phyloP scores from a whole-genome alignment of 352 stramenopile species.

The Phytophthora meadii region DNA sequence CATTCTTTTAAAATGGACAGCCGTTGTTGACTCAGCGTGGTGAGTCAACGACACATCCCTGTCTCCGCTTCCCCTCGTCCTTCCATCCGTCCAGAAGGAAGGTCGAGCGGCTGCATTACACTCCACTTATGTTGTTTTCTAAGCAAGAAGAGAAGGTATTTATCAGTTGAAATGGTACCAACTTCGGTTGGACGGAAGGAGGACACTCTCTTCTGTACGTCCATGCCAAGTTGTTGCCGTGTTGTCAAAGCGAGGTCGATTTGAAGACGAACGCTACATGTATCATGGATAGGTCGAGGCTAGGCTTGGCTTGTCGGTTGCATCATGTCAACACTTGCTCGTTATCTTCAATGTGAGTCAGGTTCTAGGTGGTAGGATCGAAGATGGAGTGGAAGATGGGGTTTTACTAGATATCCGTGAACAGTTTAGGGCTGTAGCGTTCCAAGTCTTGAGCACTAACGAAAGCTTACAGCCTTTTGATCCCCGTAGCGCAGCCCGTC shows the following conservation, averaged over 20 bases:
- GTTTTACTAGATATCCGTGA: conserved; percentile 20
- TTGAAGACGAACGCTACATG: background rate
- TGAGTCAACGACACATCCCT: conserved; percentile 31
- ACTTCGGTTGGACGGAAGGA: conserved; percentile 1
- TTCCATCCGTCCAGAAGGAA: conserved; percentile 16
- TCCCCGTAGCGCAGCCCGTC: background rate
- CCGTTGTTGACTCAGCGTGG: conserved; percentile 27
- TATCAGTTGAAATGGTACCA: background rate
- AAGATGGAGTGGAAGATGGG: conserved; percentile 29
- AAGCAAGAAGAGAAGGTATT: conserved; percentile 6
- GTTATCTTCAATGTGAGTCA: conserved; percentile 28
- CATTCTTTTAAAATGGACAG: conserved; percentile 6
- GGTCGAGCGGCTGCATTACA: background rate
- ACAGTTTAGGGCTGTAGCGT: conserved; percentile 10
- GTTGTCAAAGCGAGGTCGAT: conserved; percentile 16
- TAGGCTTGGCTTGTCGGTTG: conserved; percentile 13
- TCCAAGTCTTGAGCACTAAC: conserved; percentile 2
- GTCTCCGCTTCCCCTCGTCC: conserved; percentile 11
- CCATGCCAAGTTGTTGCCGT: conserved; percentile 11
- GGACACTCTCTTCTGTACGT: conserved; percentile 1
- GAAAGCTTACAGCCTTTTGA: background rate
- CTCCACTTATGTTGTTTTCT: too few relatives aligned
- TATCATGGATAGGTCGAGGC: conserved; percentile 1
- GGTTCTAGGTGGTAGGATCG: background rate
- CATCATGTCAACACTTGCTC: conserved; percentile 30